Evolutionary conservation across 805 yeast species (phyloP).

Genomic region (Candida khao-thaluensis): DNA sequence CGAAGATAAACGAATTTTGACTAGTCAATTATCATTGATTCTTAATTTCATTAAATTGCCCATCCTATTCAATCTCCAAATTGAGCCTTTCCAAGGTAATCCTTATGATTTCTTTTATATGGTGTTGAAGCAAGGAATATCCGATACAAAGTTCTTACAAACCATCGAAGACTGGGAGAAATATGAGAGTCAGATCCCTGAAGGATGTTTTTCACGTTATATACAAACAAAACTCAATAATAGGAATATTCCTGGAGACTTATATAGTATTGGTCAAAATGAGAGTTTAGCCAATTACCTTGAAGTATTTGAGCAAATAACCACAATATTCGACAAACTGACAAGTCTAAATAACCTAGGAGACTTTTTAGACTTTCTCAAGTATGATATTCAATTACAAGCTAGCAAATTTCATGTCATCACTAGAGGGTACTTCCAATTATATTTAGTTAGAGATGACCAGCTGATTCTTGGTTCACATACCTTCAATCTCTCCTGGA

Average conservation of each 20-base stretch:
- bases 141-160: constrained; percentile 10
- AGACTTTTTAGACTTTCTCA: constrained; percentile 29
- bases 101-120: constrained; percentile 12
- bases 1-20: constrained; percentile 10
- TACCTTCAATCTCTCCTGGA: constrained; percentile 24
- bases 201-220: constrained; percentile 33
- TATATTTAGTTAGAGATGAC: constrained; percentile 63
- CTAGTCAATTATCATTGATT: constrained; percentile 27
- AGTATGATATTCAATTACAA: constrained; percentile 25
- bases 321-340: constrained; percentile 19
- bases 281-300: constrained; percentile 22
- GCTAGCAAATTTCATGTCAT: constrained; percentile 38
- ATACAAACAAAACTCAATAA: constrained; percentile 37
- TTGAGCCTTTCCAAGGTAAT: constrained; percentile 11
- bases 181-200: constrained; percentile 14
- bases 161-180: constrained; percentile 2
- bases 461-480: constrained; percentile 51
- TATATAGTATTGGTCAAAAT: constrained; percentile 21
- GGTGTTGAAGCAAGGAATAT: constrained; percentile 20
- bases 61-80: constrained; percentile 8
- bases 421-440: constrained; percentile 63
- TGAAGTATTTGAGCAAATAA: constrained; percentile 21
- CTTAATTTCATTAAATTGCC: constrained; percentile 24
- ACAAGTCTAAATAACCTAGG: constrained; percentile 18
- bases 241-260: constrained; percentile 37